phyloP scores from a whole-genome alignment of 148 eudicot species.

The Bassia scoparia region DNA sequence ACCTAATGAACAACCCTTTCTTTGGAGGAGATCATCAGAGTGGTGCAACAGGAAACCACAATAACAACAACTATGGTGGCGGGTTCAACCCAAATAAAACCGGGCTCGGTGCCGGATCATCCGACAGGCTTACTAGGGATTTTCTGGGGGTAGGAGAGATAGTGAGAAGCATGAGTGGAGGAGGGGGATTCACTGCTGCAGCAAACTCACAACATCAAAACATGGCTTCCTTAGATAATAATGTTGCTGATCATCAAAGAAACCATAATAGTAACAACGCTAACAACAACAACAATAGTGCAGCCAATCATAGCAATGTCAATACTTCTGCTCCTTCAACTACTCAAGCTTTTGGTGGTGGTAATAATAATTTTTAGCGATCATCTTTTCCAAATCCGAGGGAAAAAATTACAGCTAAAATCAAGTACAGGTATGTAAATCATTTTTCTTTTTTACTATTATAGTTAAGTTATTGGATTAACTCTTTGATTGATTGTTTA shows the following conservation, averaged over 20 bases:
- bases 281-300: constrained; percentile 20
- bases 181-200: constrained; percentile 28
- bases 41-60: not conserved
- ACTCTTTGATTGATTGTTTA: not conserved
- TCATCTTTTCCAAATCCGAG: not conserved
- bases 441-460: not conserved
- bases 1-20: constrained; percentile 41
- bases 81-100: constrained; percentile 27
- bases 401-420: constrained; percentile 22
- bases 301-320: constrained; percentile 10
- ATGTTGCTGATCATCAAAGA: not conserved
- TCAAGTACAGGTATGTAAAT: constrained; percentile 33
- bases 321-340: constrained; percentile 7
- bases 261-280: no score
- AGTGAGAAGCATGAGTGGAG: constrained; percentile 50
- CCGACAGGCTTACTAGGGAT: constrained; percentile 50
- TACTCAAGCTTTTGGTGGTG: constrained; percentile 17
- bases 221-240: constrained; percentile 12
- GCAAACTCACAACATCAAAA: constrained; percentile 20
- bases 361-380: constrained; percentile 19
- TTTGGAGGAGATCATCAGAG: constrained; percentile 14
- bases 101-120: constrained; percentile 26
- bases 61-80: constrained; percentile 8
- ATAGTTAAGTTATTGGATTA: not conserved
- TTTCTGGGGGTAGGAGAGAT: constrained; percentile 64